Evolutionary conservation across 805 yeast genomes (phyloP).

Genomic region (Candida incommunis): DNA sequence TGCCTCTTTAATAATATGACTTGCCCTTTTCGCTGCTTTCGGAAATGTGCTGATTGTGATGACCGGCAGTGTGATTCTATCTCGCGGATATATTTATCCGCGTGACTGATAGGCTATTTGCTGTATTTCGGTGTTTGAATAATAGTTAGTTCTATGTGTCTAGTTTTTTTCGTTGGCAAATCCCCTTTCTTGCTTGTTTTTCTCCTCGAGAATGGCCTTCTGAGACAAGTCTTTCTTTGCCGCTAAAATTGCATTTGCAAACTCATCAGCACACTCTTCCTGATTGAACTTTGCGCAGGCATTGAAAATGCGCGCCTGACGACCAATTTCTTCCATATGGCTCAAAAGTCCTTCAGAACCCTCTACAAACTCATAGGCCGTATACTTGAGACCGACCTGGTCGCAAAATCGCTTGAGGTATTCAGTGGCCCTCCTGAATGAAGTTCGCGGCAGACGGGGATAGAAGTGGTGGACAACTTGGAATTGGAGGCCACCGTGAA

Average conservation of each 20-base stretch:
- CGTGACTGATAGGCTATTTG: too few relatives aligned
- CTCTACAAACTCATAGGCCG: conserved; percentile 69
- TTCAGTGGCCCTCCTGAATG: conserved; percentile 62
- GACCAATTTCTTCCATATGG: conserved; percentile 58
- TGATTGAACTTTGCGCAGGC: conserved; percentile 59
- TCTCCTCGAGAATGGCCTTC: background rate
- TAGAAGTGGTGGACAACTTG: conserved; percentile 85
- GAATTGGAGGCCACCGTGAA: conserved; percentile 87
- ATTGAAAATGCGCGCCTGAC: conserved; percentile 61
- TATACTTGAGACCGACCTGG: conserved; percentile 61
- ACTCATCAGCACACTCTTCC: conserved; percentile 24
- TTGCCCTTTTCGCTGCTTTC: too few relatives aligned
- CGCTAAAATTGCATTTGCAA: background rate
- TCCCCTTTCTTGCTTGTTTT: too few relatives aligned
- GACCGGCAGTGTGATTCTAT: too few relatives aligned
- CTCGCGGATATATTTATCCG: too few relatives aligned
- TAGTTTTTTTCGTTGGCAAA: too few relatives aligned
- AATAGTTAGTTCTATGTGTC: too few relatives aligned
- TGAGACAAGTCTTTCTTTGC: background rate
- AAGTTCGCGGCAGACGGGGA: conserved; percentile 82
- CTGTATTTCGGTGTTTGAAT: too few relatives aligned
- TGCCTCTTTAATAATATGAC: too few relatives aligned
- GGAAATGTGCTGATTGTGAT: too few relatives aligned
- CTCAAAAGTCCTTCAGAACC: conserved; percentile 64
- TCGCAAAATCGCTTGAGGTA: conserved; percentile 61